Conservation (phyloP, 176 grass and related monocot genomes). For the sorghum (Sorghum bicolor) region Sorghum_bicolor_NCBIv3 NC_012875.2:59921001-59921500, state of each 20-base stretch:
- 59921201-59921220: neutral
- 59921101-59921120: constrained; percentile 55
- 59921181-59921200: neutral
- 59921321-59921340: neutral
- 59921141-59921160: neutral
- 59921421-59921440: neutral
- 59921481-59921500: neutral
- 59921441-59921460: constrained; percentile 25
- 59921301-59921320: neutral
- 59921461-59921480: constrained; percentile 1
- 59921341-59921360: neutral
- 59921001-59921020: constrained; percentile 80
- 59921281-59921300: neutral
- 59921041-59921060: constrained; percentile 89
- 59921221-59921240: neutral
- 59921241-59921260: neutral
- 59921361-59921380: constrained; percentile 13
- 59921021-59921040: constrained; percentile 75
- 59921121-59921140: constrained; percentile 10
- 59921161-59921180: neutral
- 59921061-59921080: constrained; percentile 88
- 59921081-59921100: constrained; percentile 97
- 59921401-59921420: constrained; percentile 7
- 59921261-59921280: neutral
- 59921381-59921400: neutral